phyloP scores from a whole-genome alignment of 306 rosid species.

The Echinosophora koreensis region DNA sequence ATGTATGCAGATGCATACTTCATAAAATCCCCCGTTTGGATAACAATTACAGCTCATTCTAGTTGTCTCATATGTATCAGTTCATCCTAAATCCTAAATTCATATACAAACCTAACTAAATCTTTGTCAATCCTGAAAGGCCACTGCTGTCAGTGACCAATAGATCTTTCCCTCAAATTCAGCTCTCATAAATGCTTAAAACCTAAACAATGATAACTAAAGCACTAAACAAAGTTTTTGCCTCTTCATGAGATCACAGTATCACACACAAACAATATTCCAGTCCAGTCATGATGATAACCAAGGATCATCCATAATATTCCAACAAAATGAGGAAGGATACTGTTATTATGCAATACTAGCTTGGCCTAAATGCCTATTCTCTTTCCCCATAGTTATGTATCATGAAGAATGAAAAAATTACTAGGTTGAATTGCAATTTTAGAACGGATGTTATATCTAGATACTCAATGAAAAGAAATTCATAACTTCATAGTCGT shows the following conservation, averaged over 20 bases:
- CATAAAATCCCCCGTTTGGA: not conserved
- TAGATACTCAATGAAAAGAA: not conserved
- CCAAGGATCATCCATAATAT: not conserved
- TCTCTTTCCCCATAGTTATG: not conserved
- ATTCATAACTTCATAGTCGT: not conserved
- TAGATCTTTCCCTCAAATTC: not conserved
- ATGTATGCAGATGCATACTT: not conserved
- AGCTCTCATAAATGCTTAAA: not conserved
- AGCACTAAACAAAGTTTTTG: not conserved
- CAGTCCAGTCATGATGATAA: not conserved
- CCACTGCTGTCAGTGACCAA: not conserved
- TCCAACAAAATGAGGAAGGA: not conserved
- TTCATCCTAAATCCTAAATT: not conserved
- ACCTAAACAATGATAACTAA: not conserved
- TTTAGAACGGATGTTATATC: not conserved
- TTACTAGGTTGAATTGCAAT: not conserved
- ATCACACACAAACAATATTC: not conserved
- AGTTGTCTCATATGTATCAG: not conserved
- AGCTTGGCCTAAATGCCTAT: not conserved
- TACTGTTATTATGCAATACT: not conserved
- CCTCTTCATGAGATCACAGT: not conserved
- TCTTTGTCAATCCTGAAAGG: not conserved
- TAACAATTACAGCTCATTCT: not conserved
- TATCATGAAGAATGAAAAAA: not conserved
- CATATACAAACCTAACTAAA: not conserved